Evolutionary conservation across 768 basidiomycete species (phyloP).

Genomic region (Leccinum truebloodii): DNA sequence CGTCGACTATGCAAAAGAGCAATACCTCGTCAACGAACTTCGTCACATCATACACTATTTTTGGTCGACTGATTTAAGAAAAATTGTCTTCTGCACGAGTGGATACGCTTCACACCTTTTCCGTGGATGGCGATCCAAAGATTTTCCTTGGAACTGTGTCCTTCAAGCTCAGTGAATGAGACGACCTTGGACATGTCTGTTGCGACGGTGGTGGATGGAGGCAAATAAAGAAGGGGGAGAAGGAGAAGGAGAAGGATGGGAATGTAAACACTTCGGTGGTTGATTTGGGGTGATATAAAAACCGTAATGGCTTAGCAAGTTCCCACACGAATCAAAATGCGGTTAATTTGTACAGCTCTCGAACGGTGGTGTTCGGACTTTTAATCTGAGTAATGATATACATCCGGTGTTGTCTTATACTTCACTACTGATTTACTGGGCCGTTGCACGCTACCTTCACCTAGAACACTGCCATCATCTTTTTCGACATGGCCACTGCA

Average conservation of each 20-base stretch:
- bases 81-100: neutral
- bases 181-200: constrained; percentile 52
- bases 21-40: constrained; percentile 93
- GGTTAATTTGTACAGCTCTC: neutral
- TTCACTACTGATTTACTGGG: neutral
- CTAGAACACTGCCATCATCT: neutral
- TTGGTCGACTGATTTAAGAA: constrained; percentile 8
- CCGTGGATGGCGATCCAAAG: constrained; percentile 83
- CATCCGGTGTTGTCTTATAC: neutral
- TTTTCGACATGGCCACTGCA: neutral
- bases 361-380: neutral
- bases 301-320: constrained; percentile 23
- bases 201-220: constrained; percentile 11
- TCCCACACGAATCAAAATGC: constrained; percentile 26
- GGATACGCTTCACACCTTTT: constrained; percentile 57
- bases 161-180: constrained; percentile 75
- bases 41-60: constrained; percentile 86
- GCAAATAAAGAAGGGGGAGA: constrained; percentile 14
- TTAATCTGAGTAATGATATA: neutral
- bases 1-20: constrained; percentile 4
- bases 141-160: constrained; percentile 70
- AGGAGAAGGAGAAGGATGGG: constrained; percentile 4
- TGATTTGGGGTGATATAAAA: constrained; percentile 16
- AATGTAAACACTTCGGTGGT: constrained; percentile 3
- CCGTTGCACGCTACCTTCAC: neutral